These are phyloP conservation scores for Phaseolus lunatus DNA, from an alignment of 306 rosid genomes.

Conservation along the genomic window DNA sequence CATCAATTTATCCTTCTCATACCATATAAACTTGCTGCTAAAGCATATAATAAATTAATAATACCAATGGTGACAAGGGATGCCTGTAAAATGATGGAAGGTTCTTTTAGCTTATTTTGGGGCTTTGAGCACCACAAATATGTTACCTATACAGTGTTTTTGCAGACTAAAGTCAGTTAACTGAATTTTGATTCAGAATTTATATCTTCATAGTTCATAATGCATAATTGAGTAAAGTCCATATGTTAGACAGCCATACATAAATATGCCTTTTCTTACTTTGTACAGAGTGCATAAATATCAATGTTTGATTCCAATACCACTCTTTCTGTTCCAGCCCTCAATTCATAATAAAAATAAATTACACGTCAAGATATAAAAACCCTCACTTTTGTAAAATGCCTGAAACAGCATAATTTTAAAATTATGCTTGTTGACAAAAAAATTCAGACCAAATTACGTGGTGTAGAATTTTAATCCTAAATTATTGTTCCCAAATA, in stretches of 20 bases:
- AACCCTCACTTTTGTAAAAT: neutral
- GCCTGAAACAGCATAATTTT: neutral
- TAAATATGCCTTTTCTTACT: too few relatives aligned
- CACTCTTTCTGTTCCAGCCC: neutral
- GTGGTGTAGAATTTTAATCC: neutral
- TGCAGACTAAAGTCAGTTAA: neutral
- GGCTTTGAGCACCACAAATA: slow-evolving; percentile 2
- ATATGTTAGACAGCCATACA: neutral
- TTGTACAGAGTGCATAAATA: neutral
- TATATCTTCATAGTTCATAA: neutral
- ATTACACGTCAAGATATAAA: neutral
- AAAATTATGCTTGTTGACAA: neutral
- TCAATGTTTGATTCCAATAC: neutral
- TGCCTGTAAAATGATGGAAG: neutral
- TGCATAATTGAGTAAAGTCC: neutral
- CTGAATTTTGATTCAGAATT: neutral
- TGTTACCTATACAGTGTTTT: neutral
- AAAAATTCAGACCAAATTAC: slow-evolving; percentile 15
- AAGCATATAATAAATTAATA: slow-evolving; percentile 33
- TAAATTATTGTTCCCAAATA: neutral
- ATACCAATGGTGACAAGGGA: neutral
- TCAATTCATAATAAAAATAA: neutral
- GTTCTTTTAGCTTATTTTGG: neutral
- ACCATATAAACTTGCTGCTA: slow-evolving; percentile 22
- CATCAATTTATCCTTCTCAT: neutral